Evolutionary conservation across 257 asterid species (phyloP).

Genomic region (Prunella vulgaris): DNA sequence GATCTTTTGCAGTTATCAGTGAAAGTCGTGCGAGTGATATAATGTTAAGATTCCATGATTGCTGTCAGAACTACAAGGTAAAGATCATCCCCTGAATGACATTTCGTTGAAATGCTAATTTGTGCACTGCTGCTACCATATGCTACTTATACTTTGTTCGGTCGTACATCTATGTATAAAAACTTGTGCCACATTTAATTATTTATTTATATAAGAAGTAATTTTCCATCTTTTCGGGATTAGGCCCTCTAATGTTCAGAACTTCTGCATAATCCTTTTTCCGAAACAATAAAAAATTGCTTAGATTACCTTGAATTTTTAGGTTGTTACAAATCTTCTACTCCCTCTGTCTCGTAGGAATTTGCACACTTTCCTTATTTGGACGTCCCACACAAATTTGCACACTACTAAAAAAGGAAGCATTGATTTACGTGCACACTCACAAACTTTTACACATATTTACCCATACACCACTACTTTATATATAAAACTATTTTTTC

Average conservation of each 20-base stretch:
- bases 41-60: conserved; percentile 85
- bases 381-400: too few species aligned
- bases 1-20: conserved; percentile 91
- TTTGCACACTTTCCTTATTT: too few species aligned
- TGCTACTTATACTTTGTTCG: conserved; percentile 1
- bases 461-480: too few species aligned
- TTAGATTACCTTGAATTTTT: not conserved
- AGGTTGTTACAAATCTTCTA: not conserved
- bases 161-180: not conserved
- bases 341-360: too few species aligned
- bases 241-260: not conserved
- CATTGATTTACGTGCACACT: too few species aligned
- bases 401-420: too few species aligned
- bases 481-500: too few species aligned
- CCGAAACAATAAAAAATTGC: not conserved
- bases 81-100: not conserved
- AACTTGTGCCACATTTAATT: not conserved
- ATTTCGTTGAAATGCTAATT: conserved; percentile 5
- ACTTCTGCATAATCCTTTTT: not conserved
- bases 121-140: conserved; percentile 4
- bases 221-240: not conserved
- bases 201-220: not conserved
- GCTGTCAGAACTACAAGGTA: conserved; percentile 98
- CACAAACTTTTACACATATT: too few species aligned
- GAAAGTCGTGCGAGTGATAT: conserved; percentile 97